Conservation (phyloP, 805 yeast genomes). For the Clavispora phyllophila region DNA sequence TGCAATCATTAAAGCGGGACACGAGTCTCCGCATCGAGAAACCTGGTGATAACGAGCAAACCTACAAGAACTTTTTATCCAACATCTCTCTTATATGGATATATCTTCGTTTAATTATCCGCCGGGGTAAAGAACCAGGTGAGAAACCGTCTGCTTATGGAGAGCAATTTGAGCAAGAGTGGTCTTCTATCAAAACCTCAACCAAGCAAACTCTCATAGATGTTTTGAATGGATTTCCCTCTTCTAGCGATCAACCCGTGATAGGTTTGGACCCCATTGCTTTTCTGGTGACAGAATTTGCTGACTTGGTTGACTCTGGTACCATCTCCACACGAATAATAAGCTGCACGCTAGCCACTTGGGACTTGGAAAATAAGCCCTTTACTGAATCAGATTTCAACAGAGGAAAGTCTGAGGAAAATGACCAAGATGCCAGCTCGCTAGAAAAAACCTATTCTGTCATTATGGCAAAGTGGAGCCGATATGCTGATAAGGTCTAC, state of each 20-base stretch:
- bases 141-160: background rate
- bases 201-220: background rate
- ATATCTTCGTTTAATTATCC: background rate
- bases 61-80: conserved; percentile 13
- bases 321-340: conserved; percentile 26
- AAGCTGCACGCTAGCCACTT: conserved; percentile 31
- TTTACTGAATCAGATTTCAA: conserved; percentile 4
- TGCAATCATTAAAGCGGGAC: conserved; percentile 21
- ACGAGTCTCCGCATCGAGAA: conserved; percentile 2
- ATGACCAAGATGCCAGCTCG: conserved; percentile 2
- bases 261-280: background rate
- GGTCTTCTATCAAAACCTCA: background rate
- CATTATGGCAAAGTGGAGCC: conserved; percentile 22
- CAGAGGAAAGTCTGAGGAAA: conserved; percentile 5
- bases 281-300: conserved; percentile 10
- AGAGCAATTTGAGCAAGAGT: background rate
- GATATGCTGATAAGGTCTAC: conserved; percentile 27
- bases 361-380: conserved; percentile 22
- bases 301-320: conserved; percentile 13
- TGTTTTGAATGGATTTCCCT: background rate
- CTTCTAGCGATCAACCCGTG: background rate
- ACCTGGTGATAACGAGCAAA: background rate
- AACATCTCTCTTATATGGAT: conserved; percentile 16
- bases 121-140: background rate
- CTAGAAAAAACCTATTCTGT: conserved; percentile 12